A percentile compares a stretch with the other conserved stretches of the same genome.
These are phyloP conservation scores for Psophocarpus tetragonolobus DNA, from an alignment of 306 rosid genomes.

Conservation along the genomic window DNA sequence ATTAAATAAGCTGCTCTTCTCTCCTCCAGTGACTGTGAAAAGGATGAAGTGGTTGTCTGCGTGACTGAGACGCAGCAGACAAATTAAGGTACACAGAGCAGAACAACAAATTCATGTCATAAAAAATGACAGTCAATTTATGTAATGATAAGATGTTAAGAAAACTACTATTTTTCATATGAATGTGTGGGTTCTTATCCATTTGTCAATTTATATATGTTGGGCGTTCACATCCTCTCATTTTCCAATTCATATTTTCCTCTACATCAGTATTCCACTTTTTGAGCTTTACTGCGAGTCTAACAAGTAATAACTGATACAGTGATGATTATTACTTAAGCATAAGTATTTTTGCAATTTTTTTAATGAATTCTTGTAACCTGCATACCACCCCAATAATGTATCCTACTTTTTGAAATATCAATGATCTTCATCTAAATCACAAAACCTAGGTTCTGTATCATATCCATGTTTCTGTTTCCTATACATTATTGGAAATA, in stretches of 20 bases:
- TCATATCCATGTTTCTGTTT: background rate
- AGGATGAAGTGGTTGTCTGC: constrained; percentile 39
- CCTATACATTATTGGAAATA: constrained; percentile 1
- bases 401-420: background rate
- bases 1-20: constrained; percentile 82
- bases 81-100: constrained; percentile 23
- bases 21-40: constrained; percentile 75
- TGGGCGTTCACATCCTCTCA: background rate
- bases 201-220: background rate
- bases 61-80: constrained; percentile 41
- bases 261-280: background rate
- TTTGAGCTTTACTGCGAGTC: background rate
- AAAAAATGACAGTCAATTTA: background rate
- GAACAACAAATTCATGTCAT: background rate
- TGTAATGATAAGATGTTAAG: constrained; percentile 3
- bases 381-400: constrained; percentile 9
- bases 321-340: background rate
- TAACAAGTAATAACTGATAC: background rate
- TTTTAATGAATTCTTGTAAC: background rate
- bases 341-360: background rate
- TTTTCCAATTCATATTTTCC: background rate
- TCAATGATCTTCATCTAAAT: background rate
- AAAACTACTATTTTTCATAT: background rate
- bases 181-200: background rate
- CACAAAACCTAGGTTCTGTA: background rate